Base-by-base conservation (phyloP, 2,329 filamentous ascomycete species). In the Bertia moriformis region DNA sequence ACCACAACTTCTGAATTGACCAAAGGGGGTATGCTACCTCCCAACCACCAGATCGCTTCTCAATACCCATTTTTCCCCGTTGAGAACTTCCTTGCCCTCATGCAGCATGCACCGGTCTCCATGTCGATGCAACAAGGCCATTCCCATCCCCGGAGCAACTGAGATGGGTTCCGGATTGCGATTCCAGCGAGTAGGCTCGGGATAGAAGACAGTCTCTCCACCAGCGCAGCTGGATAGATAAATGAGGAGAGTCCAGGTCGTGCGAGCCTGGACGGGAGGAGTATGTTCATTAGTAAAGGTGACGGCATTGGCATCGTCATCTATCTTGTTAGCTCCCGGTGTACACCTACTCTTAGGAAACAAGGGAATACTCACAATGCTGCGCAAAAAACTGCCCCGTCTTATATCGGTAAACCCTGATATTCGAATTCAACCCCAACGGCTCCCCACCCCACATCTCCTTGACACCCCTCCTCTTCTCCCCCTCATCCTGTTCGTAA, bases 181-280 rank as follows among this genome's bases (percentile, higher is more conserved):
- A 43, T 63, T 62, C 33, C 68, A 61, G 48, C 76, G 71, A 45
- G 32, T 35, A 7, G 32, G 32, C 32, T 83, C 76, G 0, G 84
- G 83, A 53, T 93, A 93, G 57, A 95, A 95, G 20, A 91, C 84
- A 0, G 89, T 95, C 58, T 94, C 85, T 20, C 89, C 89, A 17
- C 89, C 89, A 17, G 72, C 57, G 49, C 87, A 93, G 3, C 80
- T 85, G 1, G 83, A 91, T 40, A 95, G 69, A 52, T 95, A 96
- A 24, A 95, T 71, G 0, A 95, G 67, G 4, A 94, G 64, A 0
- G 89, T 95, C 87, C 88, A 95, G 0, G 87, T 95, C 4, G 89
- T 95, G 17, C 64, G 62, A 10, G 59, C 58, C n/a, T 56, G 46
- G 7, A 38, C 44, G 5, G 54, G 55, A 19, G 56, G 52, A 10